Base-by-base conservation (phyloP, 176 grass and related monocot genomes). In the Eleusine indica region DNA sequence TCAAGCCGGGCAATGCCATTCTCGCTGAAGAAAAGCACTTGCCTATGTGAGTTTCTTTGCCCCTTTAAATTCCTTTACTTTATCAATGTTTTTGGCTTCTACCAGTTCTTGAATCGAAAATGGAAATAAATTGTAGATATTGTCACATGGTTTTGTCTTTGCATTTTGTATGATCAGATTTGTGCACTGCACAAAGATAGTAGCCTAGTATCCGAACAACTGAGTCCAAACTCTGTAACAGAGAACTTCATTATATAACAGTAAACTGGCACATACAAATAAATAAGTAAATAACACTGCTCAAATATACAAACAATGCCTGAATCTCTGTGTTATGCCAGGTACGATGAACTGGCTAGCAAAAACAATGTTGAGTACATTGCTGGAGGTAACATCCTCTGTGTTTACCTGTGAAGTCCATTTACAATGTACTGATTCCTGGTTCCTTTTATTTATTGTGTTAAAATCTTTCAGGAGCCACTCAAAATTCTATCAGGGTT, bases 401-500 rank as follows among this genome's bases (percentile, higher is more conserved):
- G 39, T 73, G 54, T 41, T 79, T 13, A 38, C 18, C 0, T 37
- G 41, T 21, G 11, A 65, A 41, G 6, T 80, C 6, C 63, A 66
- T 65, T 65, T 16, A 30, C 8, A 12, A 66, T 30, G 3, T 71
- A 44, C 19, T 71, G 42, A 41, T 32, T 54, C 28, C 39, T 88
- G 11, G 49, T 86, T 28, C 21, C 6, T 79, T 78, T 15, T 83
- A 47, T 72, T 47, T 88, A 53, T n/a, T 91, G 6, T 51, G 76
- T 82, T 71, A 38, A 19, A 39, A 83, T 63, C 66, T 74, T 70
- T 65, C 68, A 96, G 94, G 88, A 62, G 86, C 94, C 63, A 93
- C 91, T 80, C 94, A 93, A 42, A 96, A 96, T 71, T 77, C 91
- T 57, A 93, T 96, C 14, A 96, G 88, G 86, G 94, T 93, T 87